These are phyloP conservation scores for Leptosphaerulina australis DNA, from an alignment of 2,329 filamentous ascomycete genomes.

Conservation along the genomic window DNA sequence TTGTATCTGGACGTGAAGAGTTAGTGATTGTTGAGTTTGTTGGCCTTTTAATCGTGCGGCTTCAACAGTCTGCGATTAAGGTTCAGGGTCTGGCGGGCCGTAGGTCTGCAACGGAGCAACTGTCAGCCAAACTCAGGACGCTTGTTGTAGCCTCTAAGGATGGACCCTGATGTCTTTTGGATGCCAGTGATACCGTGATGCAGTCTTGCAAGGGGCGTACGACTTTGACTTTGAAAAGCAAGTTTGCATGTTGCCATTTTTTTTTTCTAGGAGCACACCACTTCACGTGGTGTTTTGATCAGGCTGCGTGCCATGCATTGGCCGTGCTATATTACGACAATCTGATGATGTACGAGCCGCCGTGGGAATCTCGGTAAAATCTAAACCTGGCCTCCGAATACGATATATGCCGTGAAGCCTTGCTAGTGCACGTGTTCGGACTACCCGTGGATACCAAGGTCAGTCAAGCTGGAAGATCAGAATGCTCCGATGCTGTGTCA, in stretches of 20 bases:
- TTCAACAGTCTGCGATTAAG: background rate
- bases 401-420: slow-evolving; percentile 18
- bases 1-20: slow-evolving; percentile 1
- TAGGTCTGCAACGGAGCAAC: background rate
- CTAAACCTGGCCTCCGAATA: slow-evolving; percentile 11
- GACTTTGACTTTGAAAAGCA: slow-evolving; percentile 7
- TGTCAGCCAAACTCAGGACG: background rate
- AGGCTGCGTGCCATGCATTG: slow-evolving; percentile 10
- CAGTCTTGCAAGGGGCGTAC: slow-evolving; percentile 1
- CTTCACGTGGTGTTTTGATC: slow-evolving; percentile 20
- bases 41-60: slow-evolving; percentile 4
- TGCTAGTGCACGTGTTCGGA: slow-evolving; percentile 16
- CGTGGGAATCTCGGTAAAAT: slow-evolving; percentile 10
- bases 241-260: slow-evolving; percentile 13
- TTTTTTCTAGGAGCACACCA: slow-evolving; percentile 9
- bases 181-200: background rate
- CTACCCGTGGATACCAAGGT: slow-evolving; percentile 1
- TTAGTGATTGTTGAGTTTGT: background rate
- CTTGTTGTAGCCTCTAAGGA: background rate
- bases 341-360: slow-evolving; percentile 13
- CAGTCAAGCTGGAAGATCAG: slow-evolving; percentile 7
- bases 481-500: slow-evolving; percentile 9
- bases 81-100: background rate
- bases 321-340: slow-evolving; percentile 18
- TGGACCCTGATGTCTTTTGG: slow-evolving; percentile 4